Percentiles rank a stretch among this genome's conserved stretches.
Conservation (phyloP, 2,329 filamentous ascomycete species). For the Talaromyces sp. region DNA sequence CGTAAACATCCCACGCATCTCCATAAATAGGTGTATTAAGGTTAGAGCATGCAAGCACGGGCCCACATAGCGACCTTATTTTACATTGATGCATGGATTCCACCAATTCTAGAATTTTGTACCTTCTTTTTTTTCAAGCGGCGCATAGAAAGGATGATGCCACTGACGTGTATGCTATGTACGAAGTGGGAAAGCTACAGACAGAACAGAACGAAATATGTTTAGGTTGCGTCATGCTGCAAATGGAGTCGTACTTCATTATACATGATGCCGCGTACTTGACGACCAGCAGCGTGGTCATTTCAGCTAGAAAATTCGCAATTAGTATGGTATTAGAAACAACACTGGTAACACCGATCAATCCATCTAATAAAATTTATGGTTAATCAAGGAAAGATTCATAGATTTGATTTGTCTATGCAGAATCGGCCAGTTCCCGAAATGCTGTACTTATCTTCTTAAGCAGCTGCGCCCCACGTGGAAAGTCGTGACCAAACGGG, state of each 20-base stretch:
- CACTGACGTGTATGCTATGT: not conserved
- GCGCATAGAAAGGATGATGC: not conserved
- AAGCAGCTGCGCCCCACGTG: conserved; percentile 20
- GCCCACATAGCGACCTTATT: not conserved
- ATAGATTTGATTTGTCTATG: not conserved
- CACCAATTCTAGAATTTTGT: not conserved
- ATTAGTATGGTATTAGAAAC: not conserved
- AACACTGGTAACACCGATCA: not conserved
- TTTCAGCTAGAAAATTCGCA: not conserved
- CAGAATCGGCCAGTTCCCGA: conserved; percentile 20
- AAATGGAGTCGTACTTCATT: not conserved
- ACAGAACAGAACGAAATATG: not conserved
- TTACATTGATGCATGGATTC: not conserved
- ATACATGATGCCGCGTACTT: not conserved
- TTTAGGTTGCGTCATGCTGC: not conserved
- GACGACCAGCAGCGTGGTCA: not conserved
- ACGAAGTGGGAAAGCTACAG: not conserved
- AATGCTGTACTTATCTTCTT: conserved; percentile 21
- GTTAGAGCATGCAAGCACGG: not conserved
- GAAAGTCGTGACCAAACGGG: conserved; percentile 22
- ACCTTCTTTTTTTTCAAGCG: not conserved
- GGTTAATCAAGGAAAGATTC: not conserved
- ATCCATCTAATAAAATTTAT: not conserved
- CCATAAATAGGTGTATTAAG: not conserved
- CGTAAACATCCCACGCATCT: not conserved